phyloP scores from a whole-genome alignment of 129 eudicot species.

The Flaveria sonorensis region DNA sequence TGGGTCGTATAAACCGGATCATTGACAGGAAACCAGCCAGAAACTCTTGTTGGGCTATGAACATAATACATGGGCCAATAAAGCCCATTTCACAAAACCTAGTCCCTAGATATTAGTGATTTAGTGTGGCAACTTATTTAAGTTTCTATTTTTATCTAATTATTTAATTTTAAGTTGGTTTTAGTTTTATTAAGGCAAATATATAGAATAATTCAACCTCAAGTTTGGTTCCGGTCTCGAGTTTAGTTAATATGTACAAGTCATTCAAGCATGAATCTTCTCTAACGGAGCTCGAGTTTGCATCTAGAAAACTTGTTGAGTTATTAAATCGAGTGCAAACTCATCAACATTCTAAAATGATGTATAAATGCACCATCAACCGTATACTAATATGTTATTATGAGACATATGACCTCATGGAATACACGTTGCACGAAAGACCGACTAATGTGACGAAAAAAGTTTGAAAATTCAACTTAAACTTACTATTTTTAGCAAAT shows the following conservation, averaged over 20 bases:
- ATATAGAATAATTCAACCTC: neutral
- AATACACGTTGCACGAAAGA: slow-evolving; percentile 11
- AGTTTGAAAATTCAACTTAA: neutral
- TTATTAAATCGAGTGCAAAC: neutral
- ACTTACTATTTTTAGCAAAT: slow-evolving; percentile 29
- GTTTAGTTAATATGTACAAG: neutral
- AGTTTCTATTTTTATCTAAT: no score
- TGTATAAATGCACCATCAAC: slow-evolving; percentile 17
- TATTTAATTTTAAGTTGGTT: no score
- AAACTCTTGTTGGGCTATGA: neutral
- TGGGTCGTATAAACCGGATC: neutral
- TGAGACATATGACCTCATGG: slow-evolving; percentile 21
- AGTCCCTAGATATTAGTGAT: no score
- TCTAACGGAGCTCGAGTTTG: no score
- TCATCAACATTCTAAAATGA: neutral
- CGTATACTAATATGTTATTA: neutral
- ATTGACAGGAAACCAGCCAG: neutral
- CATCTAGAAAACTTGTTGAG: neutral
- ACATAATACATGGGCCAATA: neutral
- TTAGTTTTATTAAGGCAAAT: no score
- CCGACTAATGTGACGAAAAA: neutral
- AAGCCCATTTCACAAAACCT: no score
- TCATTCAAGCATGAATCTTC: neutral
- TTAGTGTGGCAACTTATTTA: no score
- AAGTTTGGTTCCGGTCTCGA: neutral